A percentile compares a stretch with the other conserved stretches of the same genome.
Evolutionary conservation across 441 rosid species (phyloP).

Genomic region (Adansonia grandidieri): DNA sequence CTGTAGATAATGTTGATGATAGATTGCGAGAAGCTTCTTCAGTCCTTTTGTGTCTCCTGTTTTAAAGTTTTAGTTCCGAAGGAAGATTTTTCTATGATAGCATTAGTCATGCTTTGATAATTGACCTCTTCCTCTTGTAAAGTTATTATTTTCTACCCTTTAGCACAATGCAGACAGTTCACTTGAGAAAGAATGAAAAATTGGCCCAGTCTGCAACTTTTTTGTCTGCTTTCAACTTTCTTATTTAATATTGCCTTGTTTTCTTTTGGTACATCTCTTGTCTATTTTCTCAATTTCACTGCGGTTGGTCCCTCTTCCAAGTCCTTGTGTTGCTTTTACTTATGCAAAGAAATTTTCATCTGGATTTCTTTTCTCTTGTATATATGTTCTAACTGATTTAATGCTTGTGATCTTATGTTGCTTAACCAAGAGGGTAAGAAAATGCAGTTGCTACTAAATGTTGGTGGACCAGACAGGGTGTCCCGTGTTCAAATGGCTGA

Average conservation of each 20-base stretch:
- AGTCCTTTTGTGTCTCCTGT: background rate
- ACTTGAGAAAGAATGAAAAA: background rate
- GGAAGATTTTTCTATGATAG: background rate
- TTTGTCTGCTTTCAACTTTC: background rate
- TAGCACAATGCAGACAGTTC: background rate
- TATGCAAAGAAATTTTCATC: background rate
- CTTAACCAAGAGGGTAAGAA: constrained; percentile 54
- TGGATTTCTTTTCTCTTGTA: background rate
- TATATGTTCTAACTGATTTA: background rate
- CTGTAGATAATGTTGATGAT: background rate
- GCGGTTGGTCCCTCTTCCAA: background rate
- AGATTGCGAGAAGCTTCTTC: background rate
- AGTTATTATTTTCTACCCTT: background rate
- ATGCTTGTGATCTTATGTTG: constrained; percentile 15
- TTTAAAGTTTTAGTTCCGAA: background rate
- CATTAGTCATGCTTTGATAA: background rate
- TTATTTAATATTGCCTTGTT: background rate
- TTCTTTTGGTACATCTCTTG: background rate
- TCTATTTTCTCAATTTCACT: background rate
- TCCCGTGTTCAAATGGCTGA: constrained; percentile 93
- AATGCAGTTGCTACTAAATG: constrained; percentile 69
- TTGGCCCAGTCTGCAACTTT: background rate
- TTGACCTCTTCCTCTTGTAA: background rate
- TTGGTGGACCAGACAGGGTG: constrained; percentile 81
- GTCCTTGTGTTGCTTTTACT: constrained; percentile 1